These are phyloP conservation scores for Gastrolobium villosum DNA, from an alignment of 306 rosid genomes.

Conservation along the genomic window DNA sequence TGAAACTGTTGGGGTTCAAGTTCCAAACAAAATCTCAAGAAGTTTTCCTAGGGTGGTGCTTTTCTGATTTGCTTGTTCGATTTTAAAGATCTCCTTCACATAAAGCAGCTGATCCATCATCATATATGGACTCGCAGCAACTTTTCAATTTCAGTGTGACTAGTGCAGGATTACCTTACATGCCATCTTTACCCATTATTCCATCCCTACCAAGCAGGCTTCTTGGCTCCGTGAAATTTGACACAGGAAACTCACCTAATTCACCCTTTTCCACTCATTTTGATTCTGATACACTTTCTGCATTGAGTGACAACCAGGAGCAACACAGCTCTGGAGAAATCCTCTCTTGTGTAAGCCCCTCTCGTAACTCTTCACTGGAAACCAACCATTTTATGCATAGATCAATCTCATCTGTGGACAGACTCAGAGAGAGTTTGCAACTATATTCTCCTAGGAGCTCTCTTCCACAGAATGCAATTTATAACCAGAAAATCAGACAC, in stretches of 20 bases:
- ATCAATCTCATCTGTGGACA: constrained; percentile 55
- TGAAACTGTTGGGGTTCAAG: constrained; percentile 14
- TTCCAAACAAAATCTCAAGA: constrained; percentile 24
- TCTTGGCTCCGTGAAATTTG: constrained; percentile 72
- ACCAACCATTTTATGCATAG: constrained; percentile 53
- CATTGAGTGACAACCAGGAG: constrained; percentile 71
- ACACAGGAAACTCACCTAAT: constrained; percentile 71
- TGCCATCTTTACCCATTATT: constrained; percentile 64
- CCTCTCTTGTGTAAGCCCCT: constrained; percentile 68
- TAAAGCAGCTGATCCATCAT: constrained; percentile 53
- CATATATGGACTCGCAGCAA: constrained; percentile 83
- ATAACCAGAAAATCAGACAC: constrained; percentile 55
- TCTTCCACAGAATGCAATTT: constrained; percentile 55
- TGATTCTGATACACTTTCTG: constrained; percentile 69
- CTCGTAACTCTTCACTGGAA: constrained; percentile 65
- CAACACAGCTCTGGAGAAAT: constrained; percentile 69
- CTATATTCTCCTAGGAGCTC: constrained; percentile 55
- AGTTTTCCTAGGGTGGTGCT: constrained; percentile 32
- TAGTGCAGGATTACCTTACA: constrained; percentile 65
- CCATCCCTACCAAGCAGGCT: constrained; percentile 65
- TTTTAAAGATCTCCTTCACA: constrained; percentile 11
- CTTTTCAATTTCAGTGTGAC: constrained; percentile 63
- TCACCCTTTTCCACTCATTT: constrained; percentile 67
- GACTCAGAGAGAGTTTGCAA: constrained; percentile 49
- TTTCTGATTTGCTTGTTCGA: constrained; percentile 30